Percentiles rank a stretch among this genome's conserved stretches.
phyloP scores from a whole-genome alignment of 805 yeast species.

The Isabelozyma rhagii region DNA sequence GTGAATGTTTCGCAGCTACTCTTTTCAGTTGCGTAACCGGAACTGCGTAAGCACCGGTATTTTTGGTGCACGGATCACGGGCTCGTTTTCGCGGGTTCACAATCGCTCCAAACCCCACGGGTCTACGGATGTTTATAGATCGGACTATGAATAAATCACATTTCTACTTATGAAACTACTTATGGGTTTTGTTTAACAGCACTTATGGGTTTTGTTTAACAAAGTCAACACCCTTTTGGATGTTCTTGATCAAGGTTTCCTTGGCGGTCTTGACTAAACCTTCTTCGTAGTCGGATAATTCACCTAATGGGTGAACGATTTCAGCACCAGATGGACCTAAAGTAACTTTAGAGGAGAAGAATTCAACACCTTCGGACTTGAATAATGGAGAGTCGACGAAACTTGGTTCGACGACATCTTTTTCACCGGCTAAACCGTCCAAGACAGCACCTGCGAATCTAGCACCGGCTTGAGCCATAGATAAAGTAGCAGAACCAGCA shows the following conservation, averaged over 20 bases:
- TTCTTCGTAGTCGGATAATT: slow-evolving; percentile 74
- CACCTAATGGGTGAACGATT: slow-evolving; percentile 75
- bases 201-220: slow-evolving; percentile 66
- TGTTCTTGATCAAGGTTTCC: slow-evolving; percentile 87
- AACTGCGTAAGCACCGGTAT: too few relatives aligned
- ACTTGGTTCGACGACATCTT: slow-evolving; percentile 63
- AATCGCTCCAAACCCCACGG: background rate
- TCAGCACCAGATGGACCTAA: slow-evolving; percentile 90
- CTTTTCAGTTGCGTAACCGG: too few relatives aligned
- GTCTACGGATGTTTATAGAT: background rate
- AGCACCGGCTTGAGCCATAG: slow-evolving; percentile 92
- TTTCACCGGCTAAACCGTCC: slow-evolving; percentile 62
- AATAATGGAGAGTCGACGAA: slow-evolving; percentile 80
- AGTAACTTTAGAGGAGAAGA: slow-evolving; percentile 93
- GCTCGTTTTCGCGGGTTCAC: background rate
- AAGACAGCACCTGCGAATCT: slow-evolving; percentile 65
- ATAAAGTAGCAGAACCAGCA: slow-evolving; percentile 89
- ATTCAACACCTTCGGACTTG: slow-evolving; percentile 87
- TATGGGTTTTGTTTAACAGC: background rate
- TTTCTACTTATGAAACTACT: background rate
- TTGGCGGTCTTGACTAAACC: slow-evolving; percentile 78
- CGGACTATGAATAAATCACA: background rate
- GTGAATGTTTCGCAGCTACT: too few relatives aligned
- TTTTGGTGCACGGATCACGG: background rate
- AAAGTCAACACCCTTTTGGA: slow-evolving; percentile 89